Percentiles rank a stretch among this genome's conserved stretches.
Conservation (phyloP, 2,329 filamentous ascomycete species). For the Xylariaceae sp. region DNA sequence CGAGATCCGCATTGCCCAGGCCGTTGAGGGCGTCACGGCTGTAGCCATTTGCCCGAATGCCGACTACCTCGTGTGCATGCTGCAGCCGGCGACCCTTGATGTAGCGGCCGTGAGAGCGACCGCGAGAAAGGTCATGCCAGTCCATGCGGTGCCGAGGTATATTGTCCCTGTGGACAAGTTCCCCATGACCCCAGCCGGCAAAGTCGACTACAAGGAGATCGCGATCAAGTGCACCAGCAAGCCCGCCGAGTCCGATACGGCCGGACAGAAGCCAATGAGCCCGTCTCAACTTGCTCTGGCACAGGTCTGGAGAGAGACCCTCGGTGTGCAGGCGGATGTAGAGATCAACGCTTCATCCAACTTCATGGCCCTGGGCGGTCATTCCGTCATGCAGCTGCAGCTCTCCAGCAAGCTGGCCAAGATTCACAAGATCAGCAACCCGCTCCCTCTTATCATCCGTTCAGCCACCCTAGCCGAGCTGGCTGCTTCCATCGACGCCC, state of each 20-base stretch:
- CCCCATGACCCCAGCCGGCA: constrained; percentile 6
- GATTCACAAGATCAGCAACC: background rate
- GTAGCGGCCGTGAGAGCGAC: background rate
- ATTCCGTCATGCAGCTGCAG: background rate
- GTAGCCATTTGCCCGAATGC: background rate
- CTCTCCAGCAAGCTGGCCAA: background rate
- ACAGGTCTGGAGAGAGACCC: background rate
- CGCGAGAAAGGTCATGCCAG: background rate
- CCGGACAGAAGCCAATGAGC: background rate
- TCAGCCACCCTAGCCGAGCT: background rate
- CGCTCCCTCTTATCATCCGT: background rate
- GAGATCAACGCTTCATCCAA: background rate
- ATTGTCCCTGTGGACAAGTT: background rate
- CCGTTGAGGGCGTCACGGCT: background rate
- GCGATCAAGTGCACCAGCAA: background rate
- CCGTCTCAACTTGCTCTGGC: background rate
- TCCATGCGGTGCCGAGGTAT: background rate
- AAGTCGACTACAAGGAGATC: constrained; percentile 8
- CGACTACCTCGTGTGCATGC: background rate
- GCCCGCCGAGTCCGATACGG: background rate
- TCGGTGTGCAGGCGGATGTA: background rate
- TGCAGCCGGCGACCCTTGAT: constrained; percentile 5
- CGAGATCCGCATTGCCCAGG: background rate
- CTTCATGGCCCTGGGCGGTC: constrained; percentile 1
- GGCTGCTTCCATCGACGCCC: background rate